These are phyloP conservation scores for Pascua sp. DNA, from an alignment of 1,284 basidiomycete species.

Conservation along the genomic window DNA sequence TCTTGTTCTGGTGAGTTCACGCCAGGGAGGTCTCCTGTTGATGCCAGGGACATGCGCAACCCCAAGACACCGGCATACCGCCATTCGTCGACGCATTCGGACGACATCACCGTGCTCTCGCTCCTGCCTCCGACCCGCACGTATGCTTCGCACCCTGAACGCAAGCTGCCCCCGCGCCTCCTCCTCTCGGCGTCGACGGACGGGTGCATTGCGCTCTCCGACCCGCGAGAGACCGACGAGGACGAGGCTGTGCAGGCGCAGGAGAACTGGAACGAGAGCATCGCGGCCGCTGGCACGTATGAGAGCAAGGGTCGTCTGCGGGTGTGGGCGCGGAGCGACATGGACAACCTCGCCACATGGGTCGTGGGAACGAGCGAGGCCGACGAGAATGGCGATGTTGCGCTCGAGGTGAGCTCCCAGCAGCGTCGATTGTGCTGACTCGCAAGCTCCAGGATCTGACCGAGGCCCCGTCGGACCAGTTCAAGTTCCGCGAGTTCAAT, in stretches of 20 bases:
- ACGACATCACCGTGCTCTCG: conserved; percentile 53
- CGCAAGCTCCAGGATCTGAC: conserved; percentile 28
- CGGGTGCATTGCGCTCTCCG: conserved; percentile 50
- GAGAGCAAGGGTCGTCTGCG: conserved; percentile 32
- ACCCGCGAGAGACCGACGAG: conserved; percentile 51
- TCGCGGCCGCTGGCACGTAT: conserved; percentile 40
- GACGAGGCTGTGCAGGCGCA: conserved; percentile 51
- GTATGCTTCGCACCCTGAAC: conserved; percentile 21
- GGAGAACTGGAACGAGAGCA: conserved; percentile 47
- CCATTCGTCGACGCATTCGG: conserved; percentile 53
- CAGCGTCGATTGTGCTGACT: neutral
- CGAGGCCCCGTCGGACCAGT: conserved; percentile 28
- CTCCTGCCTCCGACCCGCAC: conserved; percentile 46
- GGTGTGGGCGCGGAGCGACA: conserved; percentile 49
- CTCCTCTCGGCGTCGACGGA: conserved; percentile 52
- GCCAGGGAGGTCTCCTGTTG: neutral
- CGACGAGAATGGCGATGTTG: conserved; percentile 19
- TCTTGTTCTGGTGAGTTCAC: conserved; percentile 48
- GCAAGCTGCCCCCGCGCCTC: conserved; percentile 35
- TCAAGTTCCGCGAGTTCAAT: conserved; percentile 35
- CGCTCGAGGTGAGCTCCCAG: conserved; percentile 31
- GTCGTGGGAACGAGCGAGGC: conserved; percentile 20
- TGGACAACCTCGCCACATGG: conserved; percentile 48
- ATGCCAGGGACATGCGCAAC: conserved; percentile 46
- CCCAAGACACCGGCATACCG: conserved; percentile 43